Evolutionary conservation across 306 rosid species (phyloP).

Genomic region (Prunus dulcis): DNA sequence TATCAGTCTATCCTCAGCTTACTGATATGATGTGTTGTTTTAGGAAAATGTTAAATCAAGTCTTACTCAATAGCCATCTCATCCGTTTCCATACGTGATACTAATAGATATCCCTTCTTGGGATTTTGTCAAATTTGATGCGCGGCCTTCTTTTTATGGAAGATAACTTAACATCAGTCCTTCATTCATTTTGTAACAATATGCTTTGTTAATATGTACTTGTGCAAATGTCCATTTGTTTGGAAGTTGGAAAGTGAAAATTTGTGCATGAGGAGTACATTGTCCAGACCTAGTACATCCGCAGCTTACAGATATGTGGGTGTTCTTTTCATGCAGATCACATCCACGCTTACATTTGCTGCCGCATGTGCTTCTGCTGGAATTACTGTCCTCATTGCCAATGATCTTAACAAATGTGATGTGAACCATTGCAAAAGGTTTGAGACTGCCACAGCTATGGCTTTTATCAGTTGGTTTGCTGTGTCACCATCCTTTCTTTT

Average conservation of each 20-base stretch:
- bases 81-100: neutral
- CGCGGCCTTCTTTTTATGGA: neutral
- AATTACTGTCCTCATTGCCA: conserved; percentile 38
- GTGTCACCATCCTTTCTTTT: conserved; percentile 43
- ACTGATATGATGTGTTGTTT: neutral
- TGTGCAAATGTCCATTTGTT: neutral
- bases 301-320: neutral
- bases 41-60: neutral
- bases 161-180: neutral
- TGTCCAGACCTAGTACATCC: neutral
- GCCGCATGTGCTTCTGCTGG: conserved; percentile 50
- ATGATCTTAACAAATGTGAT: conserved; percentile 32
- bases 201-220: neutral
- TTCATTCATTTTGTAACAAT: neutral
- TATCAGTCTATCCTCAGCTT: neutral
- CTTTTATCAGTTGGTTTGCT: conserved; percentile 44
- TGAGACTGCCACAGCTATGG: conserved; percentile 47
- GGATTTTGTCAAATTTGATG: neutral
- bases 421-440: conserved; percentile 32
- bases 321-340: conserved; percentile 22
- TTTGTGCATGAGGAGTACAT: neutral
- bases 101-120: neutral
- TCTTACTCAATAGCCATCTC: neutral
- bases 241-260: neutral
- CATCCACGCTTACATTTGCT: conserved; percentile 43